A percentile compares a stretch with the other conserved stretches of the same genome.
phyloP scores from a whole-genome alignment of 2,329 filamentous ascomycete genomes.

The Fusarium hostae region DNA sequence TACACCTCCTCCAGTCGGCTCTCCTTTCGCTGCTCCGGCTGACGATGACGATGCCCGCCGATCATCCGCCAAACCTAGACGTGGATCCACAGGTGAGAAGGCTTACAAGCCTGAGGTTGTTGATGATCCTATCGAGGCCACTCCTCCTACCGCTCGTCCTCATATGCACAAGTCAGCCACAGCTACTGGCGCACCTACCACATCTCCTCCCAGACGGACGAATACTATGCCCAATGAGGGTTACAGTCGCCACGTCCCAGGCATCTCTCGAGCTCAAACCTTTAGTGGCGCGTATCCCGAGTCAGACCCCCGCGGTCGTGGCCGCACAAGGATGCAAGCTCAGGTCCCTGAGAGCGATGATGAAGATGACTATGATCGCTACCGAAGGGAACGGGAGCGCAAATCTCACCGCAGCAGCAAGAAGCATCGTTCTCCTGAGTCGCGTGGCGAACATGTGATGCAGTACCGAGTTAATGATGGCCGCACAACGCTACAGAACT shows the following conservation, averaged over 20 bases:
- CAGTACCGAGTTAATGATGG: constrained; percentile 48
- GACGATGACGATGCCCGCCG: constrained; percentile 50
- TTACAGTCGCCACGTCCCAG: constrained; percentile 46
- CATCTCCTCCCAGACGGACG: constrained; percentile 51
- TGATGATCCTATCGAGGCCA: constrained; percentile 46
- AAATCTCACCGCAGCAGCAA: constrained; percentile 52
- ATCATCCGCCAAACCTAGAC: constrained; percentile 49
- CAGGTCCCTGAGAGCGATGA: constrained; percentile 51
- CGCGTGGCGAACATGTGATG: constrained; percentile 39
- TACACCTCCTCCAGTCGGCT: constrained; percentile 50
- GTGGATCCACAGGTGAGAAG: constrained; percentile 50
- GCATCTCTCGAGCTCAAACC: constrained; percentile 49
- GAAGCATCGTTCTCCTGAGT: constrained; percentile 50
- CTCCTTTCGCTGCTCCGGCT: constrained; percentile 46
- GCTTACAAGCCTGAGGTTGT: constrained; percentile 50
- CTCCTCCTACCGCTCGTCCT: constrained; percentile 47
- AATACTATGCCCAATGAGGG: constrained; percentile 51
- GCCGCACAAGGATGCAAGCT: constrained; percentile 51
- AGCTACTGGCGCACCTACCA: constrained; percentile 39
- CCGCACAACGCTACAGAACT: constrained; percentile 44
- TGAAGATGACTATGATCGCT: constrained; percentile 50
- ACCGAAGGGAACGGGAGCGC: constrained; percentile 47
- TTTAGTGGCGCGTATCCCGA: constrained; percentile 46
- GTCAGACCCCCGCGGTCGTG: constrained; percentile 50
- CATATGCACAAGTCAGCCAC: constrained; percentile 45